phyloP scores from a whole-genome alignment of 768 basidiomycete genomes.

The Chalciporus sphaerocephalus region DNA sequence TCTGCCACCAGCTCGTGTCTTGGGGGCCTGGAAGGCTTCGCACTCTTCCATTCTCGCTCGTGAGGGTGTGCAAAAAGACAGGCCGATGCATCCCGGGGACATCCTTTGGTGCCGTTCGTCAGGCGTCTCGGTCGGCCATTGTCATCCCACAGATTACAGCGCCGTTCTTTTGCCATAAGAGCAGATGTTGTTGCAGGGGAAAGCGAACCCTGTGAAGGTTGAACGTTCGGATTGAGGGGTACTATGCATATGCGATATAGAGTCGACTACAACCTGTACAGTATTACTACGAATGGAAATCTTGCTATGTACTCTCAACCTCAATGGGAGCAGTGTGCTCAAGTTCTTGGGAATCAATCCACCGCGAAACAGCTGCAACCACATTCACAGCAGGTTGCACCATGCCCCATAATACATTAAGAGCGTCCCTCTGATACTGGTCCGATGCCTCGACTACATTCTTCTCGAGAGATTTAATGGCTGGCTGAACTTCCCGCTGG shows the following conservation, averaged over 20 bases:
- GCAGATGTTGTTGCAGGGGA: no score
- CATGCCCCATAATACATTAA: constrained; percentile 24
- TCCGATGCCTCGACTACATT: constrained; percentile 11
- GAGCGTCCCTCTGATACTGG: constrained; percentile 20
- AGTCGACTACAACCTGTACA: no score
- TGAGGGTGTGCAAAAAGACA: constrained; percentile 32
- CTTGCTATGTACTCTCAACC: not conserved
- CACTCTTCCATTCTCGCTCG: constrained; percentile 32
- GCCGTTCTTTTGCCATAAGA: constrained; percentile 20
- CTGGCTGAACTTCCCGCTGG: constrained; percentile 18
- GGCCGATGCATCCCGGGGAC: constrained; percentile 15
- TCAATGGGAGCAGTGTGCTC: constrained; percentile 17
- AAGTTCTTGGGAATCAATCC: constrained; percentile 30
- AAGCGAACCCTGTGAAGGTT: no score
- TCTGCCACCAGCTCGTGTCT: constrained; percentile 16
- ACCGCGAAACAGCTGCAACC: constrained; percentile 27
- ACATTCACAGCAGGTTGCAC: constrained; percentile 31
- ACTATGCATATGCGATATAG: no score
- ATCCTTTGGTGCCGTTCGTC: constrained; percentile 21
- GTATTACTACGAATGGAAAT: constrained; percentile 14
- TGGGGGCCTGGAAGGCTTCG: constrained; percentile 26
- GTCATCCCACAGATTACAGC: constrained; percentile 31
- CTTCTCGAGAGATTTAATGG: constrained; percentile 12
- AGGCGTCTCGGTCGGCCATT: constrained; percentile 21
- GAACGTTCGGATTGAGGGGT: no score